Conservation (phyloP, 1,284 basidiomycete species). For the Cystobasidium sp. region DNA sequence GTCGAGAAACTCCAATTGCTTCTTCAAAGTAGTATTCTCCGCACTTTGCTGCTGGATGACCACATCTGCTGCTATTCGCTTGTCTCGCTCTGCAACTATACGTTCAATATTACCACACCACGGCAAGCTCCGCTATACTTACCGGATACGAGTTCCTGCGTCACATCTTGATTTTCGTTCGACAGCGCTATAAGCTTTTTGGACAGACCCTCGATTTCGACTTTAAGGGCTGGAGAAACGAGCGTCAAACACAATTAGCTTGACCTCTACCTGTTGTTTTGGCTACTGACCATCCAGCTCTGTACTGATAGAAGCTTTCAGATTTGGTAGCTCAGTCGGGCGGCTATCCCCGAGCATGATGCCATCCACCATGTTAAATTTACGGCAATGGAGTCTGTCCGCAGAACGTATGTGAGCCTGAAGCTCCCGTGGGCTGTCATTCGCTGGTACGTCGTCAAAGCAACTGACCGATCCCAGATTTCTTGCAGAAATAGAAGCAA, state of each 20-base stretch:
- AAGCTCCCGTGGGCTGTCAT: not conserved
- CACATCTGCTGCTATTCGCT: not conserved
- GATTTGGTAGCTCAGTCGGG: too few species aligned
- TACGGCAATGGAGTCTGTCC: too few species aligned
- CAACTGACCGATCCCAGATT: constrained; percentile 2
- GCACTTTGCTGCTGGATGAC: not conserved
- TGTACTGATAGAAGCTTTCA: too few species aligned
- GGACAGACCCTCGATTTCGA: too few species aligned
- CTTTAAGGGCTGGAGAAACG: too few species aligned
- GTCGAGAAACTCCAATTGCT: not conserved
- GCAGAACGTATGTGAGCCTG: not conserved
- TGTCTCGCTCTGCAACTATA: not conserved
- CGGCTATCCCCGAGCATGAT: too few species aligned
- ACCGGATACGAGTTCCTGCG: not conserved
- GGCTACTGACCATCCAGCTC: too few species aligned
- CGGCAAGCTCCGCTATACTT: not conserved
- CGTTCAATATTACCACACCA: not conserved
- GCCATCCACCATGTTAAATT: too few species aligned
- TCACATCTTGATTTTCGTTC: too few species aligned
- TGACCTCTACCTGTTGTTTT: too few species aligned
- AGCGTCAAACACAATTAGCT: too few species aligned
- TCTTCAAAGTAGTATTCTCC: not conserved
- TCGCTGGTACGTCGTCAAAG: not conserved
- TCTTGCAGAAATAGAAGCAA: constrained; percentile 13
- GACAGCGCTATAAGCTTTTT: too few species aligned